Evolutionary conservation across 305 asterid genomes (phyloP), one percentile per base, ranked within the genome.

Genomic region (Solanum hybrid): DNA sequence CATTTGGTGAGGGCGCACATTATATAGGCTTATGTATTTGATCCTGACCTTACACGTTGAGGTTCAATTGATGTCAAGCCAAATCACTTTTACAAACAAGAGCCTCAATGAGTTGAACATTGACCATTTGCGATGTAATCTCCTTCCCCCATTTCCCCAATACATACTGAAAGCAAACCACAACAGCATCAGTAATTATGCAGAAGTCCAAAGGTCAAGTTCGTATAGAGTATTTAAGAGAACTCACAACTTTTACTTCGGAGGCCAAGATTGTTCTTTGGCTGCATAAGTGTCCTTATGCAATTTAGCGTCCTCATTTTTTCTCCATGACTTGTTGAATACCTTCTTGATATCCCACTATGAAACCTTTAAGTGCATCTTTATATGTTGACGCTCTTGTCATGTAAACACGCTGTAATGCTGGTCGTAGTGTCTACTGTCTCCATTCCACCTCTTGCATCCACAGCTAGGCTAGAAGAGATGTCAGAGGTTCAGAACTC

Each of bases 391-490:
- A 82, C 2, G 29, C 87, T 82, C 87, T 81, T 81, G 72, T 27
- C 87, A 82, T 82, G 72, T 82, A 82, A 45, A 82, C 87, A 8
- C 27, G 38, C 38, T 45, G 72, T 36, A 82, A 88, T 60, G 98
- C 97, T 10, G 98, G 98, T 92, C 93, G 92, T 75, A 95, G 92
- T 2, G 94, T 96, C 93, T 96, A 98, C 97, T 4, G 94, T 95
- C 93, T 96, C 98, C 97, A 93, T 95, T 86, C 98, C 98, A 26
- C 99, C 99, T 88, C 95, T 90, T 80, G 98, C 98, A 93, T 98
- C 99, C 92, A 94, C 93, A 89, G 96, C 98, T 97, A 75, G 66
- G 71, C 4, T 40, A 38, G 13, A 80, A 40, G 38, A 82, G 66
- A 82, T 82, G 87, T 11, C 87, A 82, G 37, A 27, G 26, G 37